Conservation (phyloP, 1,284 basidiomycete genomes). For the Cutaneotrichosporon mucoides region DNA sequence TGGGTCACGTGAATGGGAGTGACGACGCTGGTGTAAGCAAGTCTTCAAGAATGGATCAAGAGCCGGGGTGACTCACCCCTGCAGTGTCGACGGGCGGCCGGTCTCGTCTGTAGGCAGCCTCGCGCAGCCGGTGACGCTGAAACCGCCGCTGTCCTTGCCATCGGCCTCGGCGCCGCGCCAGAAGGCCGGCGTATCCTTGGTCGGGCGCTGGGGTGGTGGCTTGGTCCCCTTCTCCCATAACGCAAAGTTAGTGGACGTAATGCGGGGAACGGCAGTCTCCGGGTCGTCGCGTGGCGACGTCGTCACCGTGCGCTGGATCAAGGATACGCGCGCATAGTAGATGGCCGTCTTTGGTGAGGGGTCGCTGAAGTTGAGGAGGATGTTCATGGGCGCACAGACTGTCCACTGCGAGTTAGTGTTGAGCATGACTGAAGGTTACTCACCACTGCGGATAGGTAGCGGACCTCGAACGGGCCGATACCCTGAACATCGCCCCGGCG, state of each 20-base stretch:
- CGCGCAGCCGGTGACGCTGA: constrained; percentile 18
- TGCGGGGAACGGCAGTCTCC: constrained; percentile 10
- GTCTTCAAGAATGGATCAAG: neutral
- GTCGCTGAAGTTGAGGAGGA: constrained; percentile 16
- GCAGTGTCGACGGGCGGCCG: constrained; percentile 33
- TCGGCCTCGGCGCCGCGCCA: constrained; percentile 26
- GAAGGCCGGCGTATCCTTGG: constrained; percentile 24
- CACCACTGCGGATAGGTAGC: constrained; percentile 12
- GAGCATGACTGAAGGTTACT: neutral
- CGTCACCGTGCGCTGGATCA: constrained; percentile 31
- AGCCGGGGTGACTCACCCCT: constrained; percentile 11
- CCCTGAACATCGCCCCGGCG: constrained; percentile 9
- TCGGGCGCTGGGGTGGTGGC: constrained; percentile 11
- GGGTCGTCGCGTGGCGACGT: constrained; percentile 33
- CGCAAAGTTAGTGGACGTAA: constrained; percentile 13
- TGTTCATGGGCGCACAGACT: constrained; percentile 29
- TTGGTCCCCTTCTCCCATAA: constrained; percentile 19
- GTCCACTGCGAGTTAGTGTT: constrained; percentile 29
- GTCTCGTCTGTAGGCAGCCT: constrained; percentile 36
- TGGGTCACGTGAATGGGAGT: constrained; percentile 39
- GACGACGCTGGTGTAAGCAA: constrained; percentile 23
- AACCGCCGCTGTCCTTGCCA: constrained; percentile 14
- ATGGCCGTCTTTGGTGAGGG: constrained; percentile 27
- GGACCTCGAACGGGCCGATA: constrained; percentile 10
- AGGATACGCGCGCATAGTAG: constrained; percentile 28